These are phyloP conservation scores for Trichoderma sp. DNA, from an alignment of 2,329 filamentous ascomycete genomes.

Conservation along the genomic window DNA sequence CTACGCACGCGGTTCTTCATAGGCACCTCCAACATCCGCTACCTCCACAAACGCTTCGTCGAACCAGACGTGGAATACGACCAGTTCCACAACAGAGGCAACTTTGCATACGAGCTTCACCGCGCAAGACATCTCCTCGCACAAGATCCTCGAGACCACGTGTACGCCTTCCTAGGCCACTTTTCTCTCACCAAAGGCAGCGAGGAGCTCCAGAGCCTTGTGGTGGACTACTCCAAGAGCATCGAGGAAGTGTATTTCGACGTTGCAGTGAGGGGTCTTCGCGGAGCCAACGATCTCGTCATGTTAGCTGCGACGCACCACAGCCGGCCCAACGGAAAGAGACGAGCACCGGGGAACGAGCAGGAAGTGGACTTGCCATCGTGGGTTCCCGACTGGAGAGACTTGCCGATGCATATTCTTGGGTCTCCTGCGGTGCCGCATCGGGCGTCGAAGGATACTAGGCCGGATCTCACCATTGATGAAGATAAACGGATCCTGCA, in stretches of 20 bases:
- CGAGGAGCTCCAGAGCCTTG: conserved; percentile 28
- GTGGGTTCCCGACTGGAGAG: conserved; percentile 43
- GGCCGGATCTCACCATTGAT: conserved; percentile 33
- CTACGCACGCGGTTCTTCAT: conserved; percentile 34
- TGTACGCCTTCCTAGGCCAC: conserved; percentile 41
- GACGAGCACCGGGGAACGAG: not conserved
- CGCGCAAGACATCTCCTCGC: conserved; percentile 36
- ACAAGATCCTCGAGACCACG: conserved; percentile 38
- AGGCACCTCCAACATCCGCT: conserved; percentile 37
- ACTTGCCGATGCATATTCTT: conserved; percentile 36
- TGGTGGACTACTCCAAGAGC: conserved; percentile 34
- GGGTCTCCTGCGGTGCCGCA: conserved; percentile 37
- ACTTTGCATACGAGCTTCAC: conserved; percentile 41
- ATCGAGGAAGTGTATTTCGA: conserved; percentile 38
- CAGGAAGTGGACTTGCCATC: conserved; percentile 30
- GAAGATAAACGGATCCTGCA: conserved; percentile 28
- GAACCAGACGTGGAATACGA: conserved; percentile 34
- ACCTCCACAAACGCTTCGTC: conserved; percentile 37
- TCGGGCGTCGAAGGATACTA: conserved; percentile 31
- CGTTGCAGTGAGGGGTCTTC: conserved; percentile 34
- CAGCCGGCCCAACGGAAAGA: not conserved
- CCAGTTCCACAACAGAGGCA: conserved; percentile 35
- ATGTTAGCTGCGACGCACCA: conserved; percentile 34
- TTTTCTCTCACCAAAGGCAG: conserved; percentile 33
- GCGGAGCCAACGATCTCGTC: conserved; percentile 33